Evolutionary conservation across 1,284 basidiomycete species (phyloP), one percentile per base, ranked within the genome.

Genomic region (Ceratobasidium sp.): DNA sequence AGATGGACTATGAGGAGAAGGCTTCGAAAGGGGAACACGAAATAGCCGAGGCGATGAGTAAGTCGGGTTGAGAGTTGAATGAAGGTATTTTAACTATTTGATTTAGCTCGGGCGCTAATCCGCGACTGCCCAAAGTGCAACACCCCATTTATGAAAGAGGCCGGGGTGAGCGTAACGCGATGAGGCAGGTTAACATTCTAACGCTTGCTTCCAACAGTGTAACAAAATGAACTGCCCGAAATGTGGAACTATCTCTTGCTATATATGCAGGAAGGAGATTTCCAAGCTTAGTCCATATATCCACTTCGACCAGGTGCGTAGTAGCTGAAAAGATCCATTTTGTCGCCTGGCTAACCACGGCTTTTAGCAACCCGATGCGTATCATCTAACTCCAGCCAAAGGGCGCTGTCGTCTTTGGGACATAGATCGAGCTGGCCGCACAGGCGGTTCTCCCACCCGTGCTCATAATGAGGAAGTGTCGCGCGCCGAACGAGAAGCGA

Each of bases 21-120:
- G 48, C 37, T 31, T 24, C n/a, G 6, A 48, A 62, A 29, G 69
- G 46, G 0, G 69, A 73, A 22, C 69, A 73, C n/a, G 59, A 46
- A 46, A 34, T 73, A 73, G 69, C 69, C 49, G 69, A 73, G 14
- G 69, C 69, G 37, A 73, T 73, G 69, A 48, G 69, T 73, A 43
- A 22, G 69, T 64, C 24, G 13, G 48, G n/a, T 43, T 61, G 16
- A 22, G 37, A 27, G 2, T 61, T 24, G 16, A 24, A 14, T 27
- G 22, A 24, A n/a, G 14, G 24, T 0, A 51, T 39, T 43, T 37
- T 62, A 34, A 73, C 13, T 24, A n/a, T 24, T 27, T 24, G 27
- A 16, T 53, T 16, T 41, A 73, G 69, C 69, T 2, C 51, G 39
- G 24, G 69, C 69, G 9, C 31, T 73, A 16, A 27, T 73, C 22